Conservation (phyloP, 805 yeast species). For the Tetrapisispora arboricola region DNA sequence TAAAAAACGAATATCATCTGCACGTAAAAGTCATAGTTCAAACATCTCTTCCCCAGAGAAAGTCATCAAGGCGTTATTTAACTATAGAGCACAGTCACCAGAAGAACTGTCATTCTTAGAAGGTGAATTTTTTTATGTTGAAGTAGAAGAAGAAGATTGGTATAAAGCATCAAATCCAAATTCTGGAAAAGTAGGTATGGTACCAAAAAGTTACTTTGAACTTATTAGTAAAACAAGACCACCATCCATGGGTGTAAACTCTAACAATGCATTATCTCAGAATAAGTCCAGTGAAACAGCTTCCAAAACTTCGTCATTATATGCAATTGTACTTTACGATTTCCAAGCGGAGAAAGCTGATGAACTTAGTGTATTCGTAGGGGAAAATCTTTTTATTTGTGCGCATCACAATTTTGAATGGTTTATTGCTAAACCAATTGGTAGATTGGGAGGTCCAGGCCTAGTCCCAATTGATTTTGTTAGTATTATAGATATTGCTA, state of each 20-base stretch:
- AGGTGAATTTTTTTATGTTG: conserved; percentile 86
- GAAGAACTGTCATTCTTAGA: conserved; percentile 68
- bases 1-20: conserved; percentile 6
- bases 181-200: conserved; percentile 68
- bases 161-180: conserved; percentile 84
- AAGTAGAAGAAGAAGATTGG: conserved; percentile 59
- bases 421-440: conserved; percentile 96
- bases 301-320: conserved; percentile 39
- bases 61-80: conserved; percentile 73
- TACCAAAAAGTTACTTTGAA: conserved; percentile 78
- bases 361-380: conserved; percentile 74
- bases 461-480: conserved; percentile 87
- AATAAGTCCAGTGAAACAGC: conserved; percentile 9
- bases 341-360: conserved; percentile 70
- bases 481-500: conserved; percentile 67
- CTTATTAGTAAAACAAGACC: conserved; percentile 55
- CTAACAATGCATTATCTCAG: conserved; percentile 4
- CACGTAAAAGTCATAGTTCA: conserved; percentile 6
- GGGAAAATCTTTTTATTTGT: conserved; percentile 84
- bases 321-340: conserved; percentile 79
- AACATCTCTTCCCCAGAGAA: conserved; percentile 44
- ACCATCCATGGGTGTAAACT: conserved; percentile 4
- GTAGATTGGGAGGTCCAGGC: conserved; percentile 94
- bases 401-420: conserved; percentile 96
- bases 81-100: conserved; percentile 67